Evolutionary conservation across 768 basidiomycete species (phyloP), one percentile per base, ranked within the genome.

Genomic region (Pulveroboletus sp.): DNA sequence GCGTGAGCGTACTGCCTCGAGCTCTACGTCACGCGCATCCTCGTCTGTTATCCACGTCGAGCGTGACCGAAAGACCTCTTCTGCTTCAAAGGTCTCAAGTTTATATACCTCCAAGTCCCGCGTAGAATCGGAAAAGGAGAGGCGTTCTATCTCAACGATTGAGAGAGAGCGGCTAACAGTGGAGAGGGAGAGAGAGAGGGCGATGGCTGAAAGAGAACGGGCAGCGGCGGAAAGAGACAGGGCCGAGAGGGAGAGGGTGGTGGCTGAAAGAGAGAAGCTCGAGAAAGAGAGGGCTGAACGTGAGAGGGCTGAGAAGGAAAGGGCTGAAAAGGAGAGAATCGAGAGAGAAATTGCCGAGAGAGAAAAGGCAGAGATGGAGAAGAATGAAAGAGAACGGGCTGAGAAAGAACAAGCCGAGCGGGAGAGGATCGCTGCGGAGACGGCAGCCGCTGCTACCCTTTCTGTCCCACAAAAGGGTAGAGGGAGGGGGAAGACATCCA

Each of bases 11-110:
- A 53, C 55, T 13, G n/a, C 57, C 9, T 59, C 67, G 1, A 68
- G 46, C 14, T 60, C 67, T 18, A 44, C 59, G 5, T 67, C 66
- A 15, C 61, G 57, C 33, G 24, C 50, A 39, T 61, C 66, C 8
- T 58, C 67, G 31, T 57, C 56, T 13, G 39, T 43, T 21, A 48
- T 51, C 8, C 57, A 57, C 9, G 40, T 50, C 21, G 67, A 67
- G 26, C 65, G 56, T 15, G 67, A 69, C 35, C 55, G 63, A 14
- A 69, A 56, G 41, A 27, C 26, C 1, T 59, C 67, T 10, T 17
- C 51, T n/a, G 43, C 65, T 2, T 67, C 67, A 26, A 67, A 53
- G 24, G 27, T 57, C 57, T 73, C 50, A 77, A 71, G 46, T 66
- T 81, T 57, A 43, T 52, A 57, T 37, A 1, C 49, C 1, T 44